Base-by-base conservation (phyloP, 208 protist genomes). In the Wallacemonas collosoma region DNA sequence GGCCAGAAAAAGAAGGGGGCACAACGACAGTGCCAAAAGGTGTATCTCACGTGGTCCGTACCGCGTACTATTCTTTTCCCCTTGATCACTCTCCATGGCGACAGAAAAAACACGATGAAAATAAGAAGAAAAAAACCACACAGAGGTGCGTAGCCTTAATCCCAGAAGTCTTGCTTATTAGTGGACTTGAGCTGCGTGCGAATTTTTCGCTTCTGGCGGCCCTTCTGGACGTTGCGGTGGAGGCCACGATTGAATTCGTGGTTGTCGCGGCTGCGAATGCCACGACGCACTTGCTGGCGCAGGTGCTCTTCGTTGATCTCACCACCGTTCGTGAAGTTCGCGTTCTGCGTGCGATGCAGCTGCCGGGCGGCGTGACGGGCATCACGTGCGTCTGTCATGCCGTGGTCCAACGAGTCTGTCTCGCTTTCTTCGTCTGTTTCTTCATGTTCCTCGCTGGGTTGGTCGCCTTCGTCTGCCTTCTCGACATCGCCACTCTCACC, bases 181-280 rank as follows among this genome's bases (percentile, higher is more conserved):
- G 75, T 79, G 57, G 80, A 83, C 77, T 95, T 95, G 7, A 95
- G 55, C 80, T 95, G 82, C 0, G 81, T 82, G 43, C 86, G 76
- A 54, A 95, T 93, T 68, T 83, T 87, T 72, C 86, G 80, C 85
- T 95, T 95, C 45, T 90, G 80, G 3, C 88, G 81, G 36, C 91
- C 91, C 75, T 95, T 95, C 71, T 93, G 88, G n/a, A 86, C 75
- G 68, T 95, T 95, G 51, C 91, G 83, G 73, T 93, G 86, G n/a
- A 95, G 76, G n/a, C 82, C 57, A 11, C 72, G 60, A 64, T 95
- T 87, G 56, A 95, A 95, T 26, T 93, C 81, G 17, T 75, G 77
- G 79, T 93, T 93, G 58, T 91, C 84, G 35, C 75, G 77, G 43
- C 77, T 75, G 3, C 82, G 79, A 73, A 93, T 77, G 48, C 77